Percentiles rank a stretch among this genome's conserved stretches.
Evolutionary conservation across 441 rosid genomes (phyloP).

Genomic region (Brassica balearica): DNA sequence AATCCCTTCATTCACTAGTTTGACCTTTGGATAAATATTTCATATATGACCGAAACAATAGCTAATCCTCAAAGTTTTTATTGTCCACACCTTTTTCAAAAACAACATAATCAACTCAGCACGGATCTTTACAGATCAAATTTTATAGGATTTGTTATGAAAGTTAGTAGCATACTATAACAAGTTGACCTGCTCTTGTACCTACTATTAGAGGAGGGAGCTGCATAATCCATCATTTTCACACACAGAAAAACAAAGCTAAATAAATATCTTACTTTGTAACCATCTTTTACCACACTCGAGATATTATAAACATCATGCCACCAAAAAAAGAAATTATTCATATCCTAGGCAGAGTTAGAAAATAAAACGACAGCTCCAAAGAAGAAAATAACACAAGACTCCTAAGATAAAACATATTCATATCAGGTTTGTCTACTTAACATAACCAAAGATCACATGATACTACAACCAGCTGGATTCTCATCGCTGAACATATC

Average conservation of each 20-base stretch:
- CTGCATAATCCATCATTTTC: constrained; percentile 15
- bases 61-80: background rate
- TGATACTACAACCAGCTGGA: constrained; percentile 78
- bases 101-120: constrained; percentile 24
- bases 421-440: constrained; percentile 29
- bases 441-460: constrained; percentile 58
- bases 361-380: constrained; percentile 1
- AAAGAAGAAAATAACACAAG: constrained; percentile 7
- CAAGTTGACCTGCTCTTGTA: background rate
- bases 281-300: background rate
- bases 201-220: constrained; percentile 16
- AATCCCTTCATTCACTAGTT: too few relatives aligned
- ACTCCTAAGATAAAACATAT: constrained; percentile 37
- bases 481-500: constrained; percentile 93
- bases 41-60: too few relatives aligned
- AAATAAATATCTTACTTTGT: constrained; percentile 3
- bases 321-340: constrained; percentile 42
- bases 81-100: background rate
- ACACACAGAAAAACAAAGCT: background rate
- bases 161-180: constrained; percentile 23
- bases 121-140: constrained; percentile 10
- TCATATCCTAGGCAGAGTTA: constrained; percentile 18
- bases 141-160: background rate
- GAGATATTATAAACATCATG: constrained; percentile 41
- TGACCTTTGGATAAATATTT: too few relatives aligned